These are phyloP conservation scores for Diaporthe ilicicola DNA, from an alignment of 2,329 filamentous ascomycete genomes.

Conservation along the genomic window DNA sequence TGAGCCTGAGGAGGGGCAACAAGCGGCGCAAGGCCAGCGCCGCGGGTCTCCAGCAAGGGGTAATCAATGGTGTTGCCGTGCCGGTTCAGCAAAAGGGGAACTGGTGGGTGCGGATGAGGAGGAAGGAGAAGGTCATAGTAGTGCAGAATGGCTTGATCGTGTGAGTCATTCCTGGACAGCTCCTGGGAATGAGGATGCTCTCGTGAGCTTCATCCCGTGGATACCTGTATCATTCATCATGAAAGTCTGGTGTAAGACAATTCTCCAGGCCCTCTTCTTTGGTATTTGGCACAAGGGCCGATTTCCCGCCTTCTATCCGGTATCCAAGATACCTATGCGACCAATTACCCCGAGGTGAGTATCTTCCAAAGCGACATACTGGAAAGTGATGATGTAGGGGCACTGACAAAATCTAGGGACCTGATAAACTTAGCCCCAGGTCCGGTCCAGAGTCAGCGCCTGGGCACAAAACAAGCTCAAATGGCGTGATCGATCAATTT, in stretches of 20 bases:
- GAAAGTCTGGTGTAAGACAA: too few species aligned
- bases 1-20: constrained; percentile 9
- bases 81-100: background rate
- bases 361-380: background rate
- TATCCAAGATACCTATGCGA: too few species aligned
- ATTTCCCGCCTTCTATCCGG: too few species aligned
- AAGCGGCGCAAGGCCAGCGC: background rate
- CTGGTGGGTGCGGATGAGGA: constrained; percentile 11
- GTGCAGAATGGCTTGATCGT: background rate
- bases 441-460: background rate
- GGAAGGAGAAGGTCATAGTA: background rate
- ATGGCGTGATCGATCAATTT: background rate
- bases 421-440: background rate
- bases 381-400: background rate
- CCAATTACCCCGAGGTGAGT: background rate
- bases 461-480: background rate
- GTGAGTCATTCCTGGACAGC: background rate
- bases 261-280: too few species aligned
- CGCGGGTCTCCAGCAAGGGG: background rate
- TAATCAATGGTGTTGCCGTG: background rate
- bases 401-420: background rate
- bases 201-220: background rate
- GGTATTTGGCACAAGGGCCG: too few species aligned
- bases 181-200: background rate
- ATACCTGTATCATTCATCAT: background rate